Percentiles rank a stretch among this genome's conserved stretches.
Conservation (phyloP, 306 rosid species). For the Vigna reflexopilosa region DNA sequence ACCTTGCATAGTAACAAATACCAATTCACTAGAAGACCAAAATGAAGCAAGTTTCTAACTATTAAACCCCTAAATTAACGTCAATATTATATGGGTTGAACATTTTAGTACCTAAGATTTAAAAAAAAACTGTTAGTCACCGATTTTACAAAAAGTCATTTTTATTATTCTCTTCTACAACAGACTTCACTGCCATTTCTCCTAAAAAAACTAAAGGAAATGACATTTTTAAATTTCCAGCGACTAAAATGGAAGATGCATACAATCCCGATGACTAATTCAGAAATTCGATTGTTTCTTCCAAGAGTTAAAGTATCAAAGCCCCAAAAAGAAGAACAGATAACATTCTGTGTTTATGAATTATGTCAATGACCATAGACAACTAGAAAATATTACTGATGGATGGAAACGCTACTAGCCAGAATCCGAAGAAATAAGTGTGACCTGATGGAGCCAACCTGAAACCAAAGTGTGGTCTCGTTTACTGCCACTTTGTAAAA, state of each 20-base stretch:
- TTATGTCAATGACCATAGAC: constrained; percentile 5
- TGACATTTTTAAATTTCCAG: neutral
- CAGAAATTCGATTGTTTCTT: neutral
- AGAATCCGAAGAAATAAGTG: constrained; percentile 65
- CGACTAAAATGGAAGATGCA: neutral
- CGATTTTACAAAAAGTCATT: neutral
- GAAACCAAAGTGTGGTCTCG: constrained; percentile 89
- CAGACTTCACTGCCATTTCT: neutral
- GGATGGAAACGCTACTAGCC: constrained; percentile 13
- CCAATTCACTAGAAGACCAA: constrained; percentile 15
- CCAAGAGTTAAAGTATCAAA: constrained; percentile 14
- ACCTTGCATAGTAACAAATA: constrained; percentile 37
- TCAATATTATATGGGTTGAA: neutral
- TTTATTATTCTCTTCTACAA: neutral
- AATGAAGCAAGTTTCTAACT: constrained; percentile 18
- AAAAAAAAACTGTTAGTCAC: neutral
- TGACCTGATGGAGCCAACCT: constrained; percentile 98
- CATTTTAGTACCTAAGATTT: neutral
- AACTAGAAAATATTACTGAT: constrained; percentile 32
- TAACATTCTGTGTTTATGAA: neutral
- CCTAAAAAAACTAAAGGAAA: neutral
- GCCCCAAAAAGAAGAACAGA: neutral
- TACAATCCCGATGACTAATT: neutral
- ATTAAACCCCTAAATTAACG: neutral
- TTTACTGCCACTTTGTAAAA: constrained; percentile 83